Evolutionary conservation across 306 rosid species (phyloP).

Genomic region (Ammopiptanthus mongolicus): DNA sequence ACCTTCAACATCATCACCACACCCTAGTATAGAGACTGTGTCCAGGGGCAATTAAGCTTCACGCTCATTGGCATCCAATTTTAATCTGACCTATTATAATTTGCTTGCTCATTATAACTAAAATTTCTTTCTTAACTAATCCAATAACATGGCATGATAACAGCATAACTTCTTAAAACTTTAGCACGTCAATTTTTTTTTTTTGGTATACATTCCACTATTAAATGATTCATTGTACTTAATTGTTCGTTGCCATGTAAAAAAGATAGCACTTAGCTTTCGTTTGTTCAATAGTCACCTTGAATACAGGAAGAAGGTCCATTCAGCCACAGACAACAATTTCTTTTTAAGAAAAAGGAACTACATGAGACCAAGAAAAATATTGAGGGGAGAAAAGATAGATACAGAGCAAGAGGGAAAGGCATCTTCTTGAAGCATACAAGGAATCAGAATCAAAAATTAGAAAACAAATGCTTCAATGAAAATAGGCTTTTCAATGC

Average conservation of each 20-base stretch:
- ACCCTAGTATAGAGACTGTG: neutral
- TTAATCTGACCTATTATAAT: neutral
- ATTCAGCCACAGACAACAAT: neutral
- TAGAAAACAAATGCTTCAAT: too few species aligned
- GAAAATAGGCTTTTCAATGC: too few species aligned
- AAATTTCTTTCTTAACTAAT: neutral
- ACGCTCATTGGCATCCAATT: neutral
- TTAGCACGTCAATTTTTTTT: neutral
- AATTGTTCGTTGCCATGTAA: neutral
- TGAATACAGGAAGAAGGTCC: neutral
- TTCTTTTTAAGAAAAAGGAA: neutral
- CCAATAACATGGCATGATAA: neutral
- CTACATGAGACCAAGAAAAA: neutral
- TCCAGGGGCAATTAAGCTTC: neutral
- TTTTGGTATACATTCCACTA: neutral
- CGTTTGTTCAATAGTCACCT: neutral
- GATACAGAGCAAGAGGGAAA: neutral
- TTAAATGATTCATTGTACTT: neutral
- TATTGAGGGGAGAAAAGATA: neutral
- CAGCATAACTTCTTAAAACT: neutral
- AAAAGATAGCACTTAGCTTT: neutral
- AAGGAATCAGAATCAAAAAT: neutral
- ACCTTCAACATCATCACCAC: neutral
- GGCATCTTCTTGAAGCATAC: neutral
- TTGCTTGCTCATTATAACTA: neutral